Evolutionary conservation across 192 early-diverging fungal genomes (phyloP).

Genomic region (Mortierella antarctica): DNA sequence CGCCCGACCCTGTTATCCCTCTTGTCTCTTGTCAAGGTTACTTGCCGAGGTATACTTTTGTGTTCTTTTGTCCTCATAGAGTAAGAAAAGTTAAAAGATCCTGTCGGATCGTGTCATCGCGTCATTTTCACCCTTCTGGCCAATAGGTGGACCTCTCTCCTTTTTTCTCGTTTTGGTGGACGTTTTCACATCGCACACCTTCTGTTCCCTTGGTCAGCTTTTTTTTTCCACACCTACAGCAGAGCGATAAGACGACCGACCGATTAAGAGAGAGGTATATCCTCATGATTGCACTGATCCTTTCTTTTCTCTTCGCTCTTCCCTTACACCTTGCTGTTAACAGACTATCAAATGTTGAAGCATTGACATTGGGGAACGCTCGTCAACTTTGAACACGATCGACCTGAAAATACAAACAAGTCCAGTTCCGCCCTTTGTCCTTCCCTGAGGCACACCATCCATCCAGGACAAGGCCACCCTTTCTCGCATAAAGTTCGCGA

Average conservation of each 20-base stretch:
- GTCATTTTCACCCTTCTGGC: not conserved
- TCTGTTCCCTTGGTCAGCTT: not conserved
- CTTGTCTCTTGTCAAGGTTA: too few relatives aligned
- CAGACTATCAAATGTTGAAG: not conserved
- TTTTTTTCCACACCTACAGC: not conserved
- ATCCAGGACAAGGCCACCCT: not conserved
- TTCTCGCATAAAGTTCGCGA: not conserved
- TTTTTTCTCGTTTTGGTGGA: not conserved
- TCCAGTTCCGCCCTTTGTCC: too few relatives aligned
- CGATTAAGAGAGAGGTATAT: too few relatives aligned
- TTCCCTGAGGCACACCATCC: too few relatives aligned
- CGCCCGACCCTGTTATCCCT: too few relatives aligned
- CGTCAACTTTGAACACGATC: not conserved
- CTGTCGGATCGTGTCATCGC: conserved; percentile 43
- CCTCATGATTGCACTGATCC: not conserved
- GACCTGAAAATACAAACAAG: too few relatives aligned
- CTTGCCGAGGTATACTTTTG: too few relatives aligned
- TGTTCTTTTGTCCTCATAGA: not conserved
- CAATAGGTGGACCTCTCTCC: not conserved
- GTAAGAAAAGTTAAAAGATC: conserved; percentile 20
- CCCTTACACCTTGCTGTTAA: not conserved
- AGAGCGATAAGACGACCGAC: too few relatives aligned
- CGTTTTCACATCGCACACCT: too few relatives aligned
- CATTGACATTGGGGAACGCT: not conserved
- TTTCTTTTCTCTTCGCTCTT: not conserved